phyloP scores from a whole-genome alignment of 2,329 filamentous ascomycete species.

The Neonectria punicea region DNA sequence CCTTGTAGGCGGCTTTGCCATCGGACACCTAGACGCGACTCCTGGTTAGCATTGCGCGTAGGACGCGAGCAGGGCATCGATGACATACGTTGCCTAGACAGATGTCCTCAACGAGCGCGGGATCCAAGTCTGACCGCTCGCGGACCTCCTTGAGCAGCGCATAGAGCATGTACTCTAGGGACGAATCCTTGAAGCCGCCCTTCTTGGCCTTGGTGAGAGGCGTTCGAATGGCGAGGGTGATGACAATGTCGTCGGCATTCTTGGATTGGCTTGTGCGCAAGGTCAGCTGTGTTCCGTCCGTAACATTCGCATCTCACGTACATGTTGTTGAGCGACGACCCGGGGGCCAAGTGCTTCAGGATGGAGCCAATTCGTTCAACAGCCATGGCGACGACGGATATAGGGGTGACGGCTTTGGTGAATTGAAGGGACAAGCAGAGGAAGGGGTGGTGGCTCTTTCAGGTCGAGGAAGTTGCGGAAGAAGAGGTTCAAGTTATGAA shows the following conservation, averaged over 20 bases:
- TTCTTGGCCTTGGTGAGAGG: slow-evolving; percentile 89
- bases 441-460: slow-evolving; percentile 11
- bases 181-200: slow-evolving; percentile 95
- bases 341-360: slow-evolving; percentile 84
- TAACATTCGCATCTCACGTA: slow-evolving; percentile 57
- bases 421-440: slow-evolving; percentile 4
- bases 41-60: slow-evolving; percentile 9
- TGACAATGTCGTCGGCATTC: slow-evolving; percentile 96
- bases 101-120: slow-evolving; percentile 86
- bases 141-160: slow-evolving; percentile 82
- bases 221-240: slow-evolving; percentile 90
- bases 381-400: slow-evolving; percentile 68
- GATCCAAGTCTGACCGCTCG: slow-evolving; percentile 80
- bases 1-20: slow-evolving; percentile 87
- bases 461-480: slow-evolving; percentile 6
- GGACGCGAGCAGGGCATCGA: neutral
- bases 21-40: slow-evolving; percentile 73
- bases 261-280: slow-evolving; percentile 78
- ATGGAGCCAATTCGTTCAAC: slow-evolving; percentile 88
- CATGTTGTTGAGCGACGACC: slow-evolving; percentile 79
- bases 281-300: neutral
- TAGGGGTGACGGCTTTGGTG: slow-evolving; percentile 2
- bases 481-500: slow-evolving; percentile 28
- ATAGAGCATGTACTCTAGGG: slow-evolving; percentile 86
- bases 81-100: slow-evolving; percentile 83